Percentiles rank a stretch among this genome's conserved stretches.
These are phyloP conservation scores for Rubus idaeus DNA, from an alignment of 306 rosid species.

Conservation along the genomic window DNA sequence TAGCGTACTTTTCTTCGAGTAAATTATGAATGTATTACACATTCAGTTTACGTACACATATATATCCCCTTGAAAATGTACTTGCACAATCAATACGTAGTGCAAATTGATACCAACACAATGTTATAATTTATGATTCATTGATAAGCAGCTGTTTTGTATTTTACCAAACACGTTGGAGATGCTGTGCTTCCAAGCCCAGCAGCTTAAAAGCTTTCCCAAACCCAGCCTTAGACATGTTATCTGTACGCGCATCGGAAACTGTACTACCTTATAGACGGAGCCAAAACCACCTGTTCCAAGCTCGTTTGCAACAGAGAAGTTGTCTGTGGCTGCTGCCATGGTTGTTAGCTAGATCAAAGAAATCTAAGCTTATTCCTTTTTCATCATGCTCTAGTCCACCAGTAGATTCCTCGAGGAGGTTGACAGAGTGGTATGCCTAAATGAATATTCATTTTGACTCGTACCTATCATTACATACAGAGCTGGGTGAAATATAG, in stretches of 20 bases:
- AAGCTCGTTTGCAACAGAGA: slow-evolving; percentile 41
- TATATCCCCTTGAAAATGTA: background rate
- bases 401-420: background rate
- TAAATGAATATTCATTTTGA: background rate
- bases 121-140: background rate
- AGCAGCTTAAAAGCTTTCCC: too few relatives aligned
- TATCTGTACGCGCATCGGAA: background rate
- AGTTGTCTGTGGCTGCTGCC: slow-evolving; percentile 42
- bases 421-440: background rate
- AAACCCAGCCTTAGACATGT: too few relatives aligned
- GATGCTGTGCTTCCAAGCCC: too few relatives aligned
- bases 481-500: background rate
- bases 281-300: slow-evolving; percentile 55
- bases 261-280: slow-evolving; percentile 46
- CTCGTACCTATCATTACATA: background rate
- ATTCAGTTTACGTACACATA: background rate
- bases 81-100: background rate
- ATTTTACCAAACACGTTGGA: too few relatives aligned
- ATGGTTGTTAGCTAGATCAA: slow-evolving; percentile 30
- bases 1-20: background rate
- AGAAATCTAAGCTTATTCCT: slow-evolving; percentile 23
- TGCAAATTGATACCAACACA: too few relatives aligned
- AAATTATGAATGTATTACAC: background rate
- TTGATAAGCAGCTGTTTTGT: too few relatives aligned
- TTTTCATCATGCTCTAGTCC: background rate